Conservation (phyloP, 192 early-diverging fungal species). For the Gonapodya sp. region DNA sequence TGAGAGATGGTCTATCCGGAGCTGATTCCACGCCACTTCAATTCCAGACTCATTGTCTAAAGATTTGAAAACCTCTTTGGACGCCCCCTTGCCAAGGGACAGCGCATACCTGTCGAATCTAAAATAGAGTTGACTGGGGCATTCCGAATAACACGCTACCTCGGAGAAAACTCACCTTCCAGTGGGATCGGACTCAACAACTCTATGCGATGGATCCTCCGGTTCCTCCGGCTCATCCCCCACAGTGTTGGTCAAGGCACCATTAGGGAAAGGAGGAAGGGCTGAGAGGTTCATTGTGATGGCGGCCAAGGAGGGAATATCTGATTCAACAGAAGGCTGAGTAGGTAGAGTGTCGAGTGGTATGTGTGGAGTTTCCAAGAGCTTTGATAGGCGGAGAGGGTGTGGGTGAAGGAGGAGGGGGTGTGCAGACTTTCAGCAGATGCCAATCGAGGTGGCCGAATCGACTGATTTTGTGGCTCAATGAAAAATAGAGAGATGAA, state of each 20-base stretch:
- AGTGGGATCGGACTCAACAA: neutral
- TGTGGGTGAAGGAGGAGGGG: too few relatives aligned
- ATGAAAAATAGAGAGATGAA: too few relatives aligned
- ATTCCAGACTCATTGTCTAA: slow-evolving; percentile 82
- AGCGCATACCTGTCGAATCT: slow-evolving; percentile 48
- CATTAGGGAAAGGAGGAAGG: neutral
- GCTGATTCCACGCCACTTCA: slow-evolving; percentile 84
- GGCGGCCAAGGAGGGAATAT: too few relatives aligned
- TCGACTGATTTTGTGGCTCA: too few relatives aligned
- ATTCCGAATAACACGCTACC: too few relatives aligned
- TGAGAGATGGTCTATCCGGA: slow-evolving; percentile 48
- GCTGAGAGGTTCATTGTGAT: neutral
- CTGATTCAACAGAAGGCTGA: too few relatives aligned
- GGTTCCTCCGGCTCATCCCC: neutral
- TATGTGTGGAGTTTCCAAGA: too few relatives aligned
- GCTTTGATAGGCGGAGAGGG: too few relatives aligned
- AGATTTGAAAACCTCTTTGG: slow-evolving; percentile 79
- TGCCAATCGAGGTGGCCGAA: too few relatives aligned
- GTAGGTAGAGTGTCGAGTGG: too few relatives aligned
- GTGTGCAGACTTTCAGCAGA: too few relatives aligned
- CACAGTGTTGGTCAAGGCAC: neutral
- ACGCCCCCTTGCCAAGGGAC: slow-evolving; percentile 71
- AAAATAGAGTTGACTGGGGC: neutral
- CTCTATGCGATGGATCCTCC: neutral
- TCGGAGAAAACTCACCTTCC: neutral